phyloP scores from a whole-genome alignment of 805 yeast genomes.

The Metschnikowia corniflorae region DNA sequence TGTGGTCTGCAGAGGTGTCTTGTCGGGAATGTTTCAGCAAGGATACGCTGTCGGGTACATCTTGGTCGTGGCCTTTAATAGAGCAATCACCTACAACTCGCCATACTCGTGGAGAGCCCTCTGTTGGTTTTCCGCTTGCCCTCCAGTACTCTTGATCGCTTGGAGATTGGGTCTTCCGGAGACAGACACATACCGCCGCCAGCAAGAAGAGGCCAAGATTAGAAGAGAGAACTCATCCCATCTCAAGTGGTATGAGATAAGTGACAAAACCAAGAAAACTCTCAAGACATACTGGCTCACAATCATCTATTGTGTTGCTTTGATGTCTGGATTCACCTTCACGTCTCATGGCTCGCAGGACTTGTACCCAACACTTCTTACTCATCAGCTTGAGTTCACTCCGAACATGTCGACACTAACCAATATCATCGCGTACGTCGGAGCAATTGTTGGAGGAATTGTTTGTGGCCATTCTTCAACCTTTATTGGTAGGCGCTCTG shows the following conservation, averaged over 20 bases:
- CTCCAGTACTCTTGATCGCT: conserved; percentile 52
- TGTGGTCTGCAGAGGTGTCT: conserved; percentile 49
- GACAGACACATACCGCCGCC: too few relatives aligned
- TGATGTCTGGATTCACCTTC: too few relatives aligned
- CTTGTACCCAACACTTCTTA: too few relatives aligned
- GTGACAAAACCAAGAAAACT: conserved; percentile 1
- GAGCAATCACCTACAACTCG: conserved; percentile 50
- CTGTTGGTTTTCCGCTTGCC: conserved; percentile 66
- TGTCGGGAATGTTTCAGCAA: conserved; percentile 70
- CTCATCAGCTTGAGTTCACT: too few relatives aligned
- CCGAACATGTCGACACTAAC: too few relatives aligned
- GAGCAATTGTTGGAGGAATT: too few relatives aligned
- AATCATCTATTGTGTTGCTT: too few relatives aligned
- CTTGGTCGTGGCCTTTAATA: conserved; percentile 58
- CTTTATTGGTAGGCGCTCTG: too few relatives aligned
- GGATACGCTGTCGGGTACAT: conserved; percentile 74
- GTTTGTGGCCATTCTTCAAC: too few relatives aligned
- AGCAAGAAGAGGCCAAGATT: conserved; percentile 35
- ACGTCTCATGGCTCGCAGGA: too few relatives aligned
- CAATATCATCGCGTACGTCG: too few relatives aligned
- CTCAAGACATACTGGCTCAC: too few relatives aligned
- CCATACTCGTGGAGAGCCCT: conserved; percentile 59
- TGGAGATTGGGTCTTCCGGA: conserved; percentile 60
- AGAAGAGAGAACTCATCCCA: conserved; percentile 9
- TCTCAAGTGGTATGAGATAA: conserved; percentile 9